phyloP scores from a whole-genome alignment of 192 early-diverging fungal genomes.

The Umbelopsis sp. region DNA sequence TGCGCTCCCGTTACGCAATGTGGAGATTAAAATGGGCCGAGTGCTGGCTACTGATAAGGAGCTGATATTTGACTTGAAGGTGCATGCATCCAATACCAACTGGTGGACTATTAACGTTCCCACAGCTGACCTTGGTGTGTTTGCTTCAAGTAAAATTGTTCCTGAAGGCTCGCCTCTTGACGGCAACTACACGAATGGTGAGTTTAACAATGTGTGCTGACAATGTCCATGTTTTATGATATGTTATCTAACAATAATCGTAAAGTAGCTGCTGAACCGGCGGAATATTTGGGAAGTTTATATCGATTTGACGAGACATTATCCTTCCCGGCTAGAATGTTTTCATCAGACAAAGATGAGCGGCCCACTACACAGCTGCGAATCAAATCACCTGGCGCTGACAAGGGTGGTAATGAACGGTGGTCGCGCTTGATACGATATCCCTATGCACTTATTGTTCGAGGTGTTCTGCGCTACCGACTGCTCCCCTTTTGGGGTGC shows the following conservation, averaged over 20 bases:
- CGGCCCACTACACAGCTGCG: slow-evolving; percentile 34
- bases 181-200: slow-evolving; percentile 3
- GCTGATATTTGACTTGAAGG: slow-evolving; percentile 66
- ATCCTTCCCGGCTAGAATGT: slow-evolving; percentile 28
- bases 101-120: slow-evolving; percentile 60
- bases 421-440: slow-evolving; percentile 45
- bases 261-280: slow-evolving; percentile 30
- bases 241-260: background rate
- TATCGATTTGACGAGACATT: slow-evolving; percentile 42
- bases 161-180: background rate
- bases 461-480: slow-evolving; percentile 39
- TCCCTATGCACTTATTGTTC: slow-evolving; percentile 34
- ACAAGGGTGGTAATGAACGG: slow-evolving; percentile 42
- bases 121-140: slow-evolving; percentile 61
- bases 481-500: slow-evolving; percentile 22
- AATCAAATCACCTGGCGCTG: slow-evolving; percentile 43
- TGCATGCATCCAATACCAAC: slow-evolving; percentile 59
- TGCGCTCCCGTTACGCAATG: slow-evolving; percentile 24
- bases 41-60: slow-evolving; percentile 71
- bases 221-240: background rate
- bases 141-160: slow-evolving; percentile 55
- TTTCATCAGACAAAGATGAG: slow-evolving; percentile 8
- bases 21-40: slow-evolving; percentile 50
- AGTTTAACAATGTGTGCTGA: background rate
- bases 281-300: slow-evolving; percentile 39